Evolutionary conservation across 1,284 basidiomycete species (phyloP).

Genomic region (Caloboletus firmus): DNA sequence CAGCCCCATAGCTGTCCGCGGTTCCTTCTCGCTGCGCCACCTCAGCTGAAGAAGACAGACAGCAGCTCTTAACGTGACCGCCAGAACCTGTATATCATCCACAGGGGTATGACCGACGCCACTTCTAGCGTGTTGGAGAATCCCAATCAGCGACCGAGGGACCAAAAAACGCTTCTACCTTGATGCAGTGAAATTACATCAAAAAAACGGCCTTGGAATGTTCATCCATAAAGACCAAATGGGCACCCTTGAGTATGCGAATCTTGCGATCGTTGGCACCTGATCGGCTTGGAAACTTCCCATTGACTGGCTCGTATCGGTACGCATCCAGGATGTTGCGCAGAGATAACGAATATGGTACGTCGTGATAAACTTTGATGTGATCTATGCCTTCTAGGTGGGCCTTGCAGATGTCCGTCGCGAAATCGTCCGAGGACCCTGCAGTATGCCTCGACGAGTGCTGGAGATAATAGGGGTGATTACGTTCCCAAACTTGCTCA

Average conservation of each 20-base stretch:
- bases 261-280: constrained; percentile 34
- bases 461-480: constrained; percentile 15
- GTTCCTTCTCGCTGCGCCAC: constrained; percentile 13
- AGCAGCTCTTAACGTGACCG: constrained; percentile 8
- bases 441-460: constrained; percentile 5
- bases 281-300: constrained; percentile 22
- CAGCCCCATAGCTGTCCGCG: constrained; percentile 3
- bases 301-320: constrained; percentile 16
- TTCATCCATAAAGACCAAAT: constrained; percentile 47
- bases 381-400: constrained; percentile 45
- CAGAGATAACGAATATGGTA: constrained; percentile 46
- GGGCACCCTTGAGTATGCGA: constrained; percentile 33
- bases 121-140: constrained; percentile 18
- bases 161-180: constrained; percentile 18
- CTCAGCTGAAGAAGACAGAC: constrained; percentile 15
- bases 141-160: constrained; percentile 14
- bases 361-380: constrained; percentile 65
- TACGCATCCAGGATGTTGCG: constrained; percentile 56
- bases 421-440: constrained; percentile 10
- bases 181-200: constrained; percentile 33
- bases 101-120: constrained; percentile 23
- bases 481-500: constrained; percentile 24
- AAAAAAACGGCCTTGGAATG: constrained; percentile 43
- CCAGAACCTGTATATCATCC: constrained; percentile 2
- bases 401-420: constrained; percentile 16